These are phyloP conservation scores for Coffea eugenioides DNA, from an alignment of 257 asterid genomes.

Conservation along the genomic window DNA sequence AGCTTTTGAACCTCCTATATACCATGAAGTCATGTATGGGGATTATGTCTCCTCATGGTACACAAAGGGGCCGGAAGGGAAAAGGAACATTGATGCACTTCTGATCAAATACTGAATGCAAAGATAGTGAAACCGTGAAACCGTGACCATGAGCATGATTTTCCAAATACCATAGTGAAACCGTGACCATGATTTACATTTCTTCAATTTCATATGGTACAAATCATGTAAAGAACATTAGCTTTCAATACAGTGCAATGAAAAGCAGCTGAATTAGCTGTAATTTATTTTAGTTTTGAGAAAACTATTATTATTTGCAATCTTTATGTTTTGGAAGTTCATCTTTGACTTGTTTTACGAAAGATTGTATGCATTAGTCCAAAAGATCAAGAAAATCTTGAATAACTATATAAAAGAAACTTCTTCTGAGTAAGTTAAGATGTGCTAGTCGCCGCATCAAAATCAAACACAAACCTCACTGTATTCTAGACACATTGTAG, in stretches of 20 bases:
- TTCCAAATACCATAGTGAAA: not conserved
- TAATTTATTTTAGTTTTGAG: not conserved
- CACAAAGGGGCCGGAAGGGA: slow-evolving; percentile 86
- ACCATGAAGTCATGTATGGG: slow-evolving; percentile 59
- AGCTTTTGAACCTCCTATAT: slow-evolving; percentile 56
- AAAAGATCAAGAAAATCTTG: not conserved
- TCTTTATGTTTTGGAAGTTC: not conserved
- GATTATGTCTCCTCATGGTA: slow-evolving; percentile 87
- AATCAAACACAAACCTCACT: not conserved
- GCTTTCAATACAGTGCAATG: no score
- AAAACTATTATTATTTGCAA: not conserved
- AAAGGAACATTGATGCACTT: slow-evolving; percentile 78
- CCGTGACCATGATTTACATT: not conserved
- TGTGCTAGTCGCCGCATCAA: not conserved
- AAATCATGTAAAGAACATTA: not conserved
- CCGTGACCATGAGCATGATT: not conserved
- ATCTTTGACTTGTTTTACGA: not conserved
- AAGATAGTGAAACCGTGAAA: not conserved
- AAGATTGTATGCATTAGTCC: not conserved
- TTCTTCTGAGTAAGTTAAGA: no score
- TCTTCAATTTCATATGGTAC: not conserved
- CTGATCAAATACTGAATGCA: slow-evolving; percentile 23
- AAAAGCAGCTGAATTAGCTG: not conserved
- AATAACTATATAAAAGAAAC: no score
- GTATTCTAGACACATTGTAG: not conserved